These are phyloP conservation scores for Sequoia sempervirens DNA, from an alignment of 75 land plant genomes.

Conservation along the genomic window DNA sequence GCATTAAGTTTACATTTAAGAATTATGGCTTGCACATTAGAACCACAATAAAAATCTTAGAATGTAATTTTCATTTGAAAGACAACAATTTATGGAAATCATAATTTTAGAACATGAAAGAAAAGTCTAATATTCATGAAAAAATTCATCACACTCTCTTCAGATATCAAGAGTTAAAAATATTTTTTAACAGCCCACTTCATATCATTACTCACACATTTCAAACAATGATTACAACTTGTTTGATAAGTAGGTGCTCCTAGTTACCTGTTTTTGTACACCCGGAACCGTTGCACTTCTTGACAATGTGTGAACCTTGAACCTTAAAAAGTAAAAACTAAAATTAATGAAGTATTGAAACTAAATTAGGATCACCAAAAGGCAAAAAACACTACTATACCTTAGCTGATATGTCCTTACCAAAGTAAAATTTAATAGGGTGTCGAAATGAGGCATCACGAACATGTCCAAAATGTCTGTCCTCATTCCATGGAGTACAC, in stretches of 20 bases:
- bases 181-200: neutral
- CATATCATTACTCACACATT: neutral
- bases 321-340: constrained; percentile 33
- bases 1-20: neutral
- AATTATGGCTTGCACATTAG: neutral
- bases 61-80: neutral
- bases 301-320: constrained; percentile 73
- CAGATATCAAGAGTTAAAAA: neutral
- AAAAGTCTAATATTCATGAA: neutral
- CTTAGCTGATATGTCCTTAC: constrained; percentile 24
- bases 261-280: constrained; percentile 65
- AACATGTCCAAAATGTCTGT: constrained; percentile 65
- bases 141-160: neutral
- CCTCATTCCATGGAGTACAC: constrained; percentile 63
- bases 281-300: constrained; percentile 73
- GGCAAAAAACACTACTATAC: neutral
- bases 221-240: neutral
- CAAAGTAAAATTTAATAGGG: constrained; percentile 86
- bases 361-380: neutral
- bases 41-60: neutral
- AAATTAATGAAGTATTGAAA: constrained; percentile 6
- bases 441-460: constrained; percentile 92
- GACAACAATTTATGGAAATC: neutral
- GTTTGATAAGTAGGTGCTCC: neutral
- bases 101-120: neutral